phyloP scores from a whole-genome alignment of 768 basidiomycete species.

The Botryobasidium botryosum region DNA sequence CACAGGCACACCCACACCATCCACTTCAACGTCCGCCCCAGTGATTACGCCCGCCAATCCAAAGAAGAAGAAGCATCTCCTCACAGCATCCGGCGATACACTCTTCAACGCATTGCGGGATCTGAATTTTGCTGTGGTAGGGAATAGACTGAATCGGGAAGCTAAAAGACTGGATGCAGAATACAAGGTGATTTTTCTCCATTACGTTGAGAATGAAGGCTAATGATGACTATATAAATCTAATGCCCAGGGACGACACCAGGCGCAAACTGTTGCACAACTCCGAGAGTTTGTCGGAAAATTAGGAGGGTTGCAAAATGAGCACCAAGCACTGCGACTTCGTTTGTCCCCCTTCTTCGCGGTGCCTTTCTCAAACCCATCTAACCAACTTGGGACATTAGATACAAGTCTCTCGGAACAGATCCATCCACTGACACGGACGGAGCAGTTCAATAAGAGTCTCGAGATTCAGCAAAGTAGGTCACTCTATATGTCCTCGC shows the following conservation, averaged over 20 bases:
- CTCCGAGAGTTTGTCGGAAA: constrained; percentile 91
- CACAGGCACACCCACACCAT: constrained; percentile 12
- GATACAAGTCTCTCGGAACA: constrained; percentile 93
- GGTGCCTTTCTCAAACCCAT: constrained; percentile 2
- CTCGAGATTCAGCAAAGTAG: constrained; percentile 93
- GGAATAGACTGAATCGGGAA: constrained; percentile 58
- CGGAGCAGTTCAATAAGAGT: constrained; percentile 78
- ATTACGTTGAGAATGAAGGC: no score
- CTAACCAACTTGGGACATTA: constrained; percentile 20
- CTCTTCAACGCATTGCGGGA: constrained; percentile 75
- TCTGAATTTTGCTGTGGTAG: constrained; percentile 81
- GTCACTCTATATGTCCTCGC: constrained; percentile 13
- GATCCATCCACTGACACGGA: constrained; percentile 66
- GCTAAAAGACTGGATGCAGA: constrained; percentile 81
- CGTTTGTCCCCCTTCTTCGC: constrained; percentile 40
- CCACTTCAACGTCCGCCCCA: constrained; percentile 4
- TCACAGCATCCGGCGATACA: constrained; percentile 62
- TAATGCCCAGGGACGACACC: constrained; percentile 45
- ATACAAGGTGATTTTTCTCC: constrained; percentile 86
- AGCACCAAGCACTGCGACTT: constrained; percentile 74
- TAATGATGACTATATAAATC: background rate
- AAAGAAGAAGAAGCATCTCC: constrained; percentile 77
- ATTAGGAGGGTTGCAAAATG: constrained; percentile 77
- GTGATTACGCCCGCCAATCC: constrained; percentile 9
- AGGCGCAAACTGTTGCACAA: constrained; percentile 82